Base-by-base conservation (phyloP, 495 filamentous ascomycete species). In the Annulohypoxylon maeteangense region DNA sequence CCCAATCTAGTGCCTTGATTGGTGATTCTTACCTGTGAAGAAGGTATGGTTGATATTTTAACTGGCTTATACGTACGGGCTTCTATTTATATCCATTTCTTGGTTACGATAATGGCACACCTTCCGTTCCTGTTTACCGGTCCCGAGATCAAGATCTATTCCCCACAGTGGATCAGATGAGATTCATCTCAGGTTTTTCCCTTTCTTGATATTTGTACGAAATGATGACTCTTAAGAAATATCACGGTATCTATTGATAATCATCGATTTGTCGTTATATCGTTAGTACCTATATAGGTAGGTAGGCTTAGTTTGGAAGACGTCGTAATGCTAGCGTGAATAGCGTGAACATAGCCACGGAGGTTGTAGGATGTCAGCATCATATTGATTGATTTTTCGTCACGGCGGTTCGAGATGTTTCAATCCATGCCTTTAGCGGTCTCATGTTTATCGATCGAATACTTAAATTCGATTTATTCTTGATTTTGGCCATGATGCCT, bases 1-100 rank as follows among this genome's bases (percentile, higher is more conserved):
- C 12, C 11, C 22, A 14, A 31, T 53, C 5, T 16, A 4, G 4
- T 56, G 16, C 31, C n/a, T 56, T 20, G 22, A 56, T 38, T 22
- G 38, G 53, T 56, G 31, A 18, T 23, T 29, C 8, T 20, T 38
- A 0, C 31, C 4, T 32, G 14, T 1, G 16, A 36, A 38, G 38
- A 18, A 5, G 38, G 22, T n/a, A 27, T 27, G 54, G 23, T 57
- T n/a, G 20, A 34, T 40, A 5, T 57, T 54, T 4, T 32, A 25
- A 18, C 54, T 38, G 54, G 32, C 54, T 25, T 25, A 18, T 23
- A 18, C 29, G 16, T 42, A 8, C 7, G 7, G 16, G 23, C 12
- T 34, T 23, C 61, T 64, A 64, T 64, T 64, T 54, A 64, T 64
- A 54, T 32, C 20, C 7, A n/a, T 1, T 29, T 38, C 1, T 10